Evolutionary conservation across 73 alveolate species (phyloP).

Genomic region (Stentor coeruleus): DNA sequence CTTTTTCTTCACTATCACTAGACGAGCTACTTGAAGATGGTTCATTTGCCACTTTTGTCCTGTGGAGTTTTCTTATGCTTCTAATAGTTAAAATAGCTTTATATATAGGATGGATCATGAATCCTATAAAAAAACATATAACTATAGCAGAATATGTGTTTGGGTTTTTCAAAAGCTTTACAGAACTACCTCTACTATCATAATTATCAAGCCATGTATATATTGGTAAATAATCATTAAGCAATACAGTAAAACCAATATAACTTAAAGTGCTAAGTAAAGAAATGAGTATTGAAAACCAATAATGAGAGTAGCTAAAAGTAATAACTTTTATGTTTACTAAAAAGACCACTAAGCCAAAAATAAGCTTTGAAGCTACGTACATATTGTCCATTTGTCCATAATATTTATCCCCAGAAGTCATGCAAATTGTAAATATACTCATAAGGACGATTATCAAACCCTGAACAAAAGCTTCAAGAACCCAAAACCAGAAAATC

Average conservation of each 20-base stretch:
- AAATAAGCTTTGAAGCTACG: conserved; percentile 48
- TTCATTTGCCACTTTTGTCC: too few relatives aligned
- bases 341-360: conserved; percentile 77
- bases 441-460: conserved; percentile 53
- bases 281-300: conserved; percentile 19
- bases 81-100: too few relatives aligned
- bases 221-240: background rate
- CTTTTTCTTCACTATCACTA: too few relatives aligned
- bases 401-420: conserved; percentile 46
- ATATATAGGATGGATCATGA: too few relatives aligned
- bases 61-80: too few relatives aligned
- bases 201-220: background rate
- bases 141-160: background rate
- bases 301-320: conserved; percentile 62
- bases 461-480: conserved; percentile 70
- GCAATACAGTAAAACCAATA: background rate
- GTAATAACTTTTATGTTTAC: conserved; percentile 78
- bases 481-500: conserved; percentile 78
- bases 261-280: background rate
- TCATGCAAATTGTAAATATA: conserved; percentile 43
- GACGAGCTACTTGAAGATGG: too few relatives aligned
- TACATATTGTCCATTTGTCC: conserved; percentile 72
- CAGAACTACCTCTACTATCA: background rate
- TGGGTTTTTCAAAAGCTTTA: background rate
- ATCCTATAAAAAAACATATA: background rate